These are phyloP conservation scores for Saccharomyces pastorianus DNA, from an alignment of 1,139 yeast species.

Conservation along the genomic window DNA sequence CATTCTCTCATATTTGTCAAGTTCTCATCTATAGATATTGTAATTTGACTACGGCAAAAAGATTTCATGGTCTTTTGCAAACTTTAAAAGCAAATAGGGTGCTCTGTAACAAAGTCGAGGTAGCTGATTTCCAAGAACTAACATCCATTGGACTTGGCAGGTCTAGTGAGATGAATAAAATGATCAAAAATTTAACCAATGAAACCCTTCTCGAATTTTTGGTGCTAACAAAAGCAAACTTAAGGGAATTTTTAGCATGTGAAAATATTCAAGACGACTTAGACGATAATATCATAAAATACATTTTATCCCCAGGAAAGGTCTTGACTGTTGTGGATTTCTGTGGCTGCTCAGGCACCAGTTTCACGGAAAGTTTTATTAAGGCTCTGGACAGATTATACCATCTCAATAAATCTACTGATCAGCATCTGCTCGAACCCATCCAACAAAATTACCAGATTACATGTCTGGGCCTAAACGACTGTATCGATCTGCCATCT, in stretches of 20 bases:
- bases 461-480: conserved; percentile 68
- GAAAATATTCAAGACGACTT: conserved; percentile 85
- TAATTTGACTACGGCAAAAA: conserved; percentile 67
- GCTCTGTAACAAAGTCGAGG: conserved; percentile 61
- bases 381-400: conserved; percentile 20
- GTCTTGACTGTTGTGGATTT: conserved; percentile 69
- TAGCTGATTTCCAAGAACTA: conserved; percentile 79
- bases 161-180: conserved; percentile 81
- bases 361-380: conserved; percentile 55
- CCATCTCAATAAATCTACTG: conserved; percentile 7
- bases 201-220: conserved; percentile 60
- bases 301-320: conserved; percentile 52
- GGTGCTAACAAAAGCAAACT: conserved; percentile 51
- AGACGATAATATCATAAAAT: conserved; percentile 50
- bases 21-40: conserved; percentile 34
- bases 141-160: conserved; percentile 87
- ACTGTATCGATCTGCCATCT: conserved; percentile 69
- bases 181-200: conserved; percentile 83
- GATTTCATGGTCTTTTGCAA: conserved; percentile 63
- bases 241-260: conserved; percentile 71
- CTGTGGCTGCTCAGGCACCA: conserved; percentile 74
- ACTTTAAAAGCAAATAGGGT: conserved; percentile 44
- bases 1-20: conserved; percentile 32
- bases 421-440: conserved; percentile 8
- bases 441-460: conserved; percentile 32